phyloP scores from a whole-genome alignment of 306 rosid genomes.

The Cucurbita pepo region DNA sequence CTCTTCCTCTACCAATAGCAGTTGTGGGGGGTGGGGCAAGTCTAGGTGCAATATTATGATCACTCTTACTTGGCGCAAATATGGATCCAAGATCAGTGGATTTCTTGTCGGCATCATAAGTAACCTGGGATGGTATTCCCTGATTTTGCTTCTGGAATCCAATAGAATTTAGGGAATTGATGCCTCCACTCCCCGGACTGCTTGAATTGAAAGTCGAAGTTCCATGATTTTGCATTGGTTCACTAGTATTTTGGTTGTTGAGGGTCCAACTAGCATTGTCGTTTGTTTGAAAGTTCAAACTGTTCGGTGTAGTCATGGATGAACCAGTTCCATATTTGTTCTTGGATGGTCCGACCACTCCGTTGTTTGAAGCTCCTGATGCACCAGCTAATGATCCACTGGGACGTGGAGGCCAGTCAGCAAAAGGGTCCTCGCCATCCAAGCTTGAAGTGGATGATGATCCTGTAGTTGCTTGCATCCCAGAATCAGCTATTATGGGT shows the following conservation, averaged over 20 bases:
- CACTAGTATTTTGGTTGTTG: slow-evolving; percentile 26
- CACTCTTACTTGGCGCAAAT: slow-evolving; percentile 65
- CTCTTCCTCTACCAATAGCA: slow-evolving; percentile 80
- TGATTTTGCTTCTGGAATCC: slow-evolving; percentile 47
- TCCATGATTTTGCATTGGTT: slow-evolving; percentile 30
- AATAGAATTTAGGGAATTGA: slow-evolving; percentile 34
- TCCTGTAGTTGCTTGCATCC: slow-evolving; percentile 34
- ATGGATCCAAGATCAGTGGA: slow-evolving; percentile 64
- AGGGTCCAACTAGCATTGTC: slow-evolving; percentile 37
- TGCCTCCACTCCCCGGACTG: slow-evolving; percentile 24
- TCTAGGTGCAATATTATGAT: slow-evolving; percentile 38
- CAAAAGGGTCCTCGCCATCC: slow-evolving; percentile 65
- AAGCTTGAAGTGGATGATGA: slow-evolving; percentile 43
- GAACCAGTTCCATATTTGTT: slow-evolving; percentile 35
- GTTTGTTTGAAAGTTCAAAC: slow-evolving; percentile 30
- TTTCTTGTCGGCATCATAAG: slow-evolving; percentile 23
- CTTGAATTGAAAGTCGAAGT: slow-evolving; percentile 18
- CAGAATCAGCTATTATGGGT: slow-evolving; percentile 35
- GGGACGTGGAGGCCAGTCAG: slow-evolving; percentile 86
- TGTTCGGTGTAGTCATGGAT: slow-evolving; percentile 32
- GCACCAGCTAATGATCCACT: slow-evolving; percentile 40
- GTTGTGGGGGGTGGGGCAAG: slow-evolving; percentile 92
- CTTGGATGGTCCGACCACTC: slow-evolving; percentile 23
- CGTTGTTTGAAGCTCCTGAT: slow-evolving; percentile 42
- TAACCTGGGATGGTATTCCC: slow-evolving; percentile 26